These are phyloP conservation scores for Nitzschia putrida DNA, from an alignment of 108 stramenopile species.

Conservation along the genomic window DNA sequence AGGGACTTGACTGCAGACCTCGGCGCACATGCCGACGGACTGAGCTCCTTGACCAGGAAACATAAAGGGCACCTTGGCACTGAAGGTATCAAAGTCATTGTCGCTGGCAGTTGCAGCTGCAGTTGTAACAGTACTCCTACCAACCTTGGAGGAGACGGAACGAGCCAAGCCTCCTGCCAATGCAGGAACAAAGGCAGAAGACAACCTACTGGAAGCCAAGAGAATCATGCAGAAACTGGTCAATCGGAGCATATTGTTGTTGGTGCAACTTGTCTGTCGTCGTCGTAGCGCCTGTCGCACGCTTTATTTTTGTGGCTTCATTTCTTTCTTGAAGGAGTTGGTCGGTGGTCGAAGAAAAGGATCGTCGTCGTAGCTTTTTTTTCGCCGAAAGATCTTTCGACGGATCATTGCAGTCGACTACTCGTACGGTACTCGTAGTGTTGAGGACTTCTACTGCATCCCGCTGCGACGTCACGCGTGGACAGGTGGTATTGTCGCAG, in stretches of 20 bases:
- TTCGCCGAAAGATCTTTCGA: no score
- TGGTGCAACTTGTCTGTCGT: neutral
- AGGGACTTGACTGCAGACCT: slow-evolving; percentile 81
- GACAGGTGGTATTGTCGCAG: no score
- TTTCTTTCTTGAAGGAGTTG: neutral
- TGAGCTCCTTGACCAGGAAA: slow-evolving; percentile 96
- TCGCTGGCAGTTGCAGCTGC: slow-evolving; percentile 56
- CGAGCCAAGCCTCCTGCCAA: slow-evolving; percentile 43
- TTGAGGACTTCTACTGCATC: no score
- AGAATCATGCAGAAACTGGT: slow-evolving; percentile 28
- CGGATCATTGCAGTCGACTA: no score
- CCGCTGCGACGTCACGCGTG: no score
- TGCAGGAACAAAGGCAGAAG: slow-evolving; percentile 61
- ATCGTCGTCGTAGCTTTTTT: no score
- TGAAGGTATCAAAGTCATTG: slow-evolving; percentile 85
- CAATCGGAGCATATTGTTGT: slow-evolving; percentile 16
- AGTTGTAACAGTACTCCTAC: no score
- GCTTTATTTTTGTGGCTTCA: neutral
- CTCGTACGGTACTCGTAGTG: no score
- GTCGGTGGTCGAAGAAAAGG: no score
- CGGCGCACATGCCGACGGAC: slow-evolving; percentile 89
- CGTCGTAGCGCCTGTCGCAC: neutral
- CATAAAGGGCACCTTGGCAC: slow-evolving; percentile 89
- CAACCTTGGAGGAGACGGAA: slow-evolving; percentile 15
- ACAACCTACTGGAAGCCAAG: slow-evolving; percentile 34